Evolutionary conservation across 768 basidiomycete species (phyloP), one percentile per base, ranked within the genome.

Genomic region (Boletus rubropictus): DNA sequence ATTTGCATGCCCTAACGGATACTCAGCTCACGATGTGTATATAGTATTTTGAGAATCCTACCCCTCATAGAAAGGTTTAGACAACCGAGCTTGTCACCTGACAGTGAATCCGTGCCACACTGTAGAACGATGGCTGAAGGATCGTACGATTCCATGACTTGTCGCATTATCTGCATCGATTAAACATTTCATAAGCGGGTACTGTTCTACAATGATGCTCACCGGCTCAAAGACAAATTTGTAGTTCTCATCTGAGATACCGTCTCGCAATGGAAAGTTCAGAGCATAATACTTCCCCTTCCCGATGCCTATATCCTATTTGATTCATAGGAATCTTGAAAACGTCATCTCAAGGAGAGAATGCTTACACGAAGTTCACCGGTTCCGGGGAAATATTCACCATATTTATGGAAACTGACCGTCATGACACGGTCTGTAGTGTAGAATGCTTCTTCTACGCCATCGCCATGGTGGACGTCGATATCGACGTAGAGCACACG

Each of bases 361-460:
- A 24, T 27, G 63, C 82, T 55, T 61, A 90, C 90, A 55, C 94
- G 78, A 33, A 96, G 73, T 67, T 96, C 94, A n/a, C 96, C 96
- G 6, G 96, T 99, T 34, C 96, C 96, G 22, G 96, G 96, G 68
- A 99, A 99, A 68, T 88, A 99, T 67, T 99, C 96, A 28, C 96
- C 96, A 54, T 97, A 99, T 67, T 98, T 97, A 65, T 99, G 96
- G 69, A 98, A 96, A 57, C 89, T 93, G 60, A 84, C 84, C 0
- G 95, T 98, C 96, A 98, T 98, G 47, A 99, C 96, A 36, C 96
- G 79, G 64, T 99, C 95, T 18, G 96, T 98, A 4, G 93, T 94
- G 67, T 98, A 99, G 66, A 99, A 99, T 0, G 96, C 96, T 68
- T 99, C 96, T 64, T 99, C 96, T 20, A 99, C 96, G 35, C 96